phyloP scores from a whole-genome alignment of 1,139 yeast genomes.

The Scheffersomyces parashehatae region DNA sequence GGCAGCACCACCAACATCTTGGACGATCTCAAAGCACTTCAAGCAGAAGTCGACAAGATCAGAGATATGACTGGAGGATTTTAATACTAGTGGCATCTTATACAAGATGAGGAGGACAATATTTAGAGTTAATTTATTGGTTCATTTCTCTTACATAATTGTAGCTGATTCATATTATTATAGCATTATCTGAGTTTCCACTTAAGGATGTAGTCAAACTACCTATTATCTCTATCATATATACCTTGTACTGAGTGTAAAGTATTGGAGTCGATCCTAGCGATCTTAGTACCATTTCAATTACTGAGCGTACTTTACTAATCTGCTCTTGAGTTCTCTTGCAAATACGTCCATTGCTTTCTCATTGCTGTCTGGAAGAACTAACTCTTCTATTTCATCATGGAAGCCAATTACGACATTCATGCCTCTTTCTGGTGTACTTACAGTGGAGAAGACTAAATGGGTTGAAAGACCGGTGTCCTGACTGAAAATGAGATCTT shows the following conservation, averaged over 20 bases:
- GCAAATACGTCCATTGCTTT: slow-evolving; percentile 2
- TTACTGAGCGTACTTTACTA: not conserved
- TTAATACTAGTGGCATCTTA: slow-evolving; percentile 11
- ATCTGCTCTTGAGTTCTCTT: not conserved
- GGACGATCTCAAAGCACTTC: slow-evolving; percentile 62
- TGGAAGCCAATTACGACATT: slow-evolving; percentile 21
- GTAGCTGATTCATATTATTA: too few species aligned
- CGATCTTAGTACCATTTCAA: not conserved
- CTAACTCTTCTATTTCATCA: slow-evolving; percentile 12
- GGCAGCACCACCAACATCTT: slow-evolving; percentile 52
- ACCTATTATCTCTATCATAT: too few species aligned
- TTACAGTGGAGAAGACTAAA: slow-evolving; percentile 20
- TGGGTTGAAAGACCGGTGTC: slow-evolving; percentile 20
- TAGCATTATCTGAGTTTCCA: too few species aligned
- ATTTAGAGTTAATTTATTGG: too few species aligned
- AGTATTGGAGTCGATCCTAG: not conserved
- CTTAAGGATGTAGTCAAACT: too few species aligned
- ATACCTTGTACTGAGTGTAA: not conserved
- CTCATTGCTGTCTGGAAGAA: slow-evolving; percentile 1
- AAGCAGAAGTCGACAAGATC: slow-evolving; percentile 62
- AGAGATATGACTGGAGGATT: slow-evolving; percentile 53
- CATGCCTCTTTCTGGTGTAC: slow-evolving; percentile 21
- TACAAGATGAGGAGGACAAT: too few species aligned
- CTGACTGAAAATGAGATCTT: slow-evolving; percentile 28
- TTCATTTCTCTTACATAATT: not conserved